phyloP scores from a whole-genome alignment of 2,329 filamentous ascomycete species.

The Xylariaceae sp. region DNA sequence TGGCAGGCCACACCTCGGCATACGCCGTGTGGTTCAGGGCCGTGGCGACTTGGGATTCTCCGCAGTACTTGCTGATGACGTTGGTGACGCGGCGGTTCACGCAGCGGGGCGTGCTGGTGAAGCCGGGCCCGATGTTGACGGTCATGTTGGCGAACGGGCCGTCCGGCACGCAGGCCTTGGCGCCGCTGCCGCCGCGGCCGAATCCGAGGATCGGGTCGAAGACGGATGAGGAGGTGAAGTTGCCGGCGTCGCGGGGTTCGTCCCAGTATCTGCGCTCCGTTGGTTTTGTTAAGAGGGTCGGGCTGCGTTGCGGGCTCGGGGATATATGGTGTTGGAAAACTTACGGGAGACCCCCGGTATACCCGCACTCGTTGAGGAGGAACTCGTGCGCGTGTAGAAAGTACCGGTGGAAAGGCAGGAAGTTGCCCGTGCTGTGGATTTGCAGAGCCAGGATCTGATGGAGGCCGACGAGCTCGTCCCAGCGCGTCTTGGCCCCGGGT shows the following conservation, averaged over 20 bases:
- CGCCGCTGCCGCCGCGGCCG: not conserved
- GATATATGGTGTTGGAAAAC: conserved; percentile 7
- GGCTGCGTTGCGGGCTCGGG: not conserved
- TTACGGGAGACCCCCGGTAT: conserved; percentile 2
- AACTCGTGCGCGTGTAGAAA: conserved; percentile 2
- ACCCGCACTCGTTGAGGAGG: conserved; percentile 1
- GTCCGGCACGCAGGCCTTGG: not conserved
- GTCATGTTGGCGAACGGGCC: conserved; percentile 1
- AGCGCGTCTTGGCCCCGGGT: conserved; percentile 1
- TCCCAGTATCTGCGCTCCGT: conserved; percentile 1
- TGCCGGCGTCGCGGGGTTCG: conserved; percentile 2
- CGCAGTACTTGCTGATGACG: not conserved
- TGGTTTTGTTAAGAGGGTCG: not conserved
- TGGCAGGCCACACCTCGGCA: not conserved
- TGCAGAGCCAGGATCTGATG: not conserved
- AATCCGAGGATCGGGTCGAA: not conserved
- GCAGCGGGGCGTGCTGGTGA: not conserved
- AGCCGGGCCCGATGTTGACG: not conserved
- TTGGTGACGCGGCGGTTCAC: not conserved
- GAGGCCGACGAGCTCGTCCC: not conserved
- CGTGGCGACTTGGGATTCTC: not conserved
- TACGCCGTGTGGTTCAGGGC: not conserved
- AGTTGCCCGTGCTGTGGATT: not conserved
- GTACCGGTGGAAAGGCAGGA: conserved; percentile 2
- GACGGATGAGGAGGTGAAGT: not conserved